Evolutionary conservation across 2,329 filamentous ascomycete genomes (phyloP).

Genomic region (Phaeosphaeriaceae sp.): DNA sequence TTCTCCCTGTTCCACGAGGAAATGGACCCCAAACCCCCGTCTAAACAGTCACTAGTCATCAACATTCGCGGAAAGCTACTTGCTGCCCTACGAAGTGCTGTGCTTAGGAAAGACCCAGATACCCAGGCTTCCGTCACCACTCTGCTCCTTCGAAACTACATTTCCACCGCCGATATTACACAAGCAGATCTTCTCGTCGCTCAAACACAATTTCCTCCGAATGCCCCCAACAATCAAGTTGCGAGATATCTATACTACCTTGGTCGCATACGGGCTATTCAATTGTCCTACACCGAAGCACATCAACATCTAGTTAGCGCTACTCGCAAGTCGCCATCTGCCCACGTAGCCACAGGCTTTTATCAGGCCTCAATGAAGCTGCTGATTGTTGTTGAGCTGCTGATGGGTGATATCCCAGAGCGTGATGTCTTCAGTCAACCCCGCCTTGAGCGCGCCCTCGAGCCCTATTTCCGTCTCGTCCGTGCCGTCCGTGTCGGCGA

Average conservation of each 20-base stretch:
- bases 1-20: slow-evolving; percentile 95
- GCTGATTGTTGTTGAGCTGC: slow-evolving; percentile 91
- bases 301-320: slow-evolving; percentile 93
- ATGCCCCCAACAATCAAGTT: slow-evolving; percentile 97
- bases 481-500: slow-evolving; percentile 97
- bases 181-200: slow-evolving; percentile 96
- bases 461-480: slow-evolving; percentile 92
- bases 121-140: slow-evolving; percentile 98
- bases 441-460: slow-evolving; percentile 82
- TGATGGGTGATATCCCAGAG: slow-evolving; percentile 99
- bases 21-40: slow-evolving; percentile 84
- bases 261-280: slow-evolving; percentile 93
- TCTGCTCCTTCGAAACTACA: slow-evolving; percentile 91
- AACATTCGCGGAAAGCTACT: slow-evolving; percentile 85
- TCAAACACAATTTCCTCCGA: slow-evolving; percentile 92
- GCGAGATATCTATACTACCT: slow-evolving; percentile 97
- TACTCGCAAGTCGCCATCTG: slow-evolving; percentile 92
- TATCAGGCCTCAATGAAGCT: slow-evolving; percentile 96
- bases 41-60: slow-evolving; percentile 84
- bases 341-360: slow-evolving; percentile 87
- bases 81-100: slow-evolving; percentile 89
- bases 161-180: slow-evolving; percentile 93
- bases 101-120: slow-evolving; percentile 93
- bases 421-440: slow-evolving; percentile 91
- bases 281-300: slow-evolving; percentile 95